A percentile compares a stretch with the other conserved stretches of the same genome.
Conservation (phyloP, 2,329 filamentous ascomycete genomes). For the Neodidymelliopsis sp. region DNA sequence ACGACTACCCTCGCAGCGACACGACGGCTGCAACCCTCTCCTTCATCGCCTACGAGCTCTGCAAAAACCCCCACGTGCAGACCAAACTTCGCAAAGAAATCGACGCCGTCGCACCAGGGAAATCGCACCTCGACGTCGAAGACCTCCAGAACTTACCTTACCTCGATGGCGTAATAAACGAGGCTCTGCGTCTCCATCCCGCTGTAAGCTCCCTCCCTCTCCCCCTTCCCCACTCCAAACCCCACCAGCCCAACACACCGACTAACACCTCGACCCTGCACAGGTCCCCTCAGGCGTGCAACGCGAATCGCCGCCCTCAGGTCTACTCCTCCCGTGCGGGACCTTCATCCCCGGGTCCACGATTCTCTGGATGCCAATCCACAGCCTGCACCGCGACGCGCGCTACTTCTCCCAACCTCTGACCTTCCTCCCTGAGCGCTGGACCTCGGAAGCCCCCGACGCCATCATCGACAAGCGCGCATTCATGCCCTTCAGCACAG, state of each 20-base stretch:
- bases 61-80: slow-evolving; percentile 31
- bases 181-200: slow-evolving; percentile 41
- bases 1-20: slow-evolving; percentile 25
- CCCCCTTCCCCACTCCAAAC: not conserved
- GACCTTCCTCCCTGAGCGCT: slow-evolving; percentile 41
- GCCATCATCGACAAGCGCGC: slow-evolving; percentile 55
- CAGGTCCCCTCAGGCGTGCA: slow-evolving; percentile 41
- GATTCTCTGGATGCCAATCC: slow-evolving; percentile 40
- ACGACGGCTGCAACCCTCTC: slow-evolving; percentile 40
- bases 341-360: slow-evolving; percentile 42
- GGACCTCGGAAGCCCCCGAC: slow-evolving; percentile 34
- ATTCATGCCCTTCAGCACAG: slow-evolving; percentile 75
- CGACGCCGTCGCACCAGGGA: slow-evolving; percentile 23
- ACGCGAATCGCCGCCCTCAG: slow-evolving; percentile 44
- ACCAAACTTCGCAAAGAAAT: slow-evolving; percentile 32
- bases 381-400: slow-evolving; percentile 40
- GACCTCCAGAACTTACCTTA: slow-evolving; percentile 35
- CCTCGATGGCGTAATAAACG: slow-evolving; percentile 44
- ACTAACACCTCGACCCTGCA: slow-evolving; percentile 19
- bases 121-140: slow-evolving; percentile 34
- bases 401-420: slow-evolving; percentile 36
- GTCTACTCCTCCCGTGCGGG: slow-evolving; percentile 40
- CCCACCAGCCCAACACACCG: not conserved
- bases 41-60: slow-evolving; percentile 42
- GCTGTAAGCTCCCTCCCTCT: slow-evolving; percentile 23